Evolutionary conservation across 1,284 basidiomycete species (phyloP).

Genomic region (Exobasidium cylindrosporum): DNA sequence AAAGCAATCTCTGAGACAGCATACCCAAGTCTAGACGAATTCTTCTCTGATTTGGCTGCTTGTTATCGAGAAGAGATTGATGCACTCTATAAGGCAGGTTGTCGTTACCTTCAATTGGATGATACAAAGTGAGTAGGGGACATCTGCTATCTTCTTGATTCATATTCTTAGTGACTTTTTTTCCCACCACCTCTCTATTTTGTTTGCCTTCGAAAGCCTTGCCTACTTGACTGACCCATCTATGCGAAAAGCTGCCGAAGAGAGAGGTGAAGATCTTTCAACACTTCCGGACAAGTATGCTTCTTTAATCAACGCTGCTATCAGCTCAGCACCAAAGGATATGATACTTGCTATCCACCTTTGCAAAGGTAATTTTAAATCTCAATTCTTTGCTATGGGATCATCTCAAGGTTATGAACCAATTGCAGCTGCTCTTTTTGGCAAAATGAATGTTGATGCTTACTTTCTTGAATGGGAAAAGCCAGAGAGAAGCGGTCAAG

Average conservation of each 20-base stretch:
- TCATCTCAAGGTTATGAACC: constrained; percentile 71
- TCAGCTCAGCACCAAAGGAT: constrained; percentile 64
- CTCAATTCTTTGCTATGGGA: constrained; percentile 53
- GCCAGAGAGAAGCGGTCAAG: constrained; percentile 68
- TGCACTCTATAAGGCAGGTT: constrained; percentile 70
- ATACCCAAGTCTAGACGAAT: constrained; percentile 69
- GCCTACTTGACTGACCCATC: constrained; percentile 51
- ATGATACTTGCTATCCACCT: constrained; percentile 71
- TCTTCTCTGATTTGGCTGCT: constrained; percentile 69
- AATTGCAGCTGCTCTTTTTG: constrained; percentile 68
- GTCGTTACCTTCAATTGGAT: constrained; percentile 66
- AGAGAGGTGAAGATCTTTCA: constrained; percentile 31
- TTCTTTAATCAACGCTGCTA: constrained; percentile 59
- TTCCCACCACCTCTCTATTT: not conserved
- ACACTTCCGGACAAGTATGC: constrained; percentile 32
- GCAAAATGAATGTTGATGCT: constrained; percentile 68
- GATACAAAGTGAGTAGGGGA: constrained; percentile 15
- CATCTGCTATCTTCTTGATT: too few relatives aligned
- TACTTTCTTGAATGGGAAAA: constrained; percentile 78
- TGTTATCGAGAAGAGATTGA: constrained; percentile 71
- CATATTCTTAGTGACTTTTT: not conserved
- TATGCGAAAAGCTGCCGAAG: constrained; percentile 27
- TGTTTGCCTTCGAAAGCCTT: constrained; percentile 24
- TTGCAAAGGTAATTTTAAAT: constrained; percentile 73
- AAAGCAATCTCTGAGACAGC: constrained; percentile 56